Conservation (phyloP, 805 yeast species). For the Starmerella potacharoeniae region DNA sequence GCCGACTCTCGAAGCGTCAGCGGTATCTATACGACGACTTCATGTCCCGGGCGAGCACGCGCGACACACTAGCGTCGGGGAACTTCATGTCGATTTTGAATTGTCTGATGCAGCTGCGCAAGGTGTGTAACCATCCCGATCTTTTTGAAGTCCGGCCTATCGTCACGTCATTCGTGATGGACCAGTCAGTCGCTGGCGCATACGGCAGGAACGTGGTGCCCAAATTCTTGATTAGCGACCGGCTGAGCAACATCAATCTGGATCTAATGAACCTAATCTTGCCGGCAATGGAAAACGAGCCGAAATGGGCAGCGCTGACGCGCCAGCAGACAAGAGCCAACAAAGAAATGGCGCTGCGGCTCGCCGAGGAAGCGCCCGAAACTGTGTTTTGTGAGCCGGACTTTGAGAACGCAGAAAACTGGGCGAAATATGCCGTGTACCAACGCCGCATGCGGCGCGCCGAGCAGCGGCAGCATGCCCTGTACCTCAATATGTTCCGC, state of each 20-base stretch:
- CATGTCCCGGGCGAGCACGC: conserved; percentile 92
- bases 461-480: conserved; percentile 42
- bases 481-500: conserved; percentile 55
- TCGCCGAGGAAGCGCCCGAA: conserved; percentile 10
- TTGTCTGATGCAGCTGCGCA: conserved; percentile 93
- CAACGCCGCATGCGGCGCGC: conserved; percentile 41
- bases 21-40: conserved; percentile 88
- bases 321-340: conserved; percentile 6
- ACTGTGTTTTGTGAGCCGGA: conserved; percentile 25
- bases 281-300: conserved; percentile 34
- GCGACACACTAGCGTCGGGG: conserved; percentile 85
- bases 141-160: conserved; percentile 92
- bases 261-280: conserved; percentile 52
- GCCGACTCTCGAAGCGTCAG: conserved; percentile 86
- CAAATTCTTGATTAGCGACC: conserved; percentile 13
- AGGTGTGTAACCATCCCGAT: conserved; percentile 94
- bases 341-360: conserved; percentile 4
- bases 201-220: conserved; percentile 27
- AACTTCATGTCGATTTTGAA: conserved; percentile 90
- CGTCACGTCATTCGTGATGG: conserved; percentile 75
- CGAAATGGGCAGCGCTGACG: conserved; percentile 12
- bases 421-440: conserved; percentile 46
- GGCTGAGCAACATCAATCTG: conserved; percentile 19
- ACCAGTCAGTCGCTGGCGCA: conserved; percentile 45
- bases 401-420: conserved; percentile 33